Percentiles rank a stretch among this genome's conserved stretches.
phyloP scores from a whole-genome alignment of 345 rosid genomes.

The Eutrema yunnanense region DNA sequence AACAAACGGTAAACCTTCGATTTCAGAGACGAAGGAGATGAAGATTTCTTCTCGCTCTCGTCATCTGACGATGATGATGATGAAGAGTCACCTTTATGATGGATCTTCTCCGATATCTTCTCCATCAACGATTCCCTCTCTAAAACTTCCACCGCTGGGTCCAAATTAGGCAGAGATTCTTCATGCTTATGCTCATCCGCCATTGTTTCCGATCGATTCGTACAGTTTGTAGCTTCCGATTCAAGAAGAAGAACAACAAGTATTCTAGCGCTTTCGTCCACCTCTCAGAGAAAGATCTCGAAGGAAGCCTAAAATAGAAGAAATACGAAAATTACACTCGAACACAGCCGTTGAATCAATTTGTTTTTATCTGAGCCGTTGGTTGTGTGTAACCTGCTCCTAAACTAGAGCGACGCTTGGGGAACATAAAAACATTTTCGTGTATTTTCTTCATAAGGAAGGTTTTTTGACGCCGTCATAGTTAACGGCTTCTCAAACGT shows the following conservation, averaged over 20 bases:
- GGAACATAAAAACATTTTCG: not conserved
- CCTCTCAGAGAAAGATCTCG: slow-evolving; percentile 20
- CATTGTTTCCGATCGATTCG: slow-evolving; percentile 21
- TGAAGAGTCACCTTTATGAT: slow-evolving; percentile 33
- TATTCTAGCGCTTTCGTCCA: not conserved
- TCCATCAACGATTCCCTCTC: slow-evolving; percentile 34
- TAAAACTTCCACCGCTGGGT: slow-evolving; percentile 17
- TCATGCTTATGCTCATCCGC: slow-evolving; percentile 32
- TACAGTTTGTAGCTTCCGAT: slow-evolving; percentile 2
- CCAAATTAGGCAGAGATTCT: not conserved
- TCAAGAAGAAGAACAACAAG: not conserved
- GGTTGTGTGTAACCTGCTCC: not conserved
- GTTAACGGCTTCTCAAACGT: not conserved
- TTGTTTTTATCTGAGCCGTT: slow-evolving; percentile 11
- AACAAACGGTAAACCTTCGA: slow-evolving; percentile 56
- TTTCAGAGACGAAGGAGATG: slow-evolving; percentile 21
- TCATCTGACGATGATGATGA: slow-evolving; percentile 28
- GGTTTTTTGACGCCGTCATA: slow-evolving; percentile 5
- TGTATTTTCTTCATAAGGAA: not conserved
- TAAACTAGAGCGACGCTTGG: not conserved
- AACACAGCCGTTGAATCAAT: slow-evolving; percentile 16
- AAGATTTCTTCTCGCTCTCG: slow-evolving; percentile 16
- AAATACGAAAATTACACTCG: not conserved
- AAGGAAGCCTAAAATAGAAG: slow-evolving; percentile 11
- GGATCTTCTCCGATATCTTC: slow-evolving; percentile 34